A percentile compares a stretch with the other conserved stretches of the same genome.
Evolutionary conservation across 495 filamentous ascomycete species (phyloP).

Genomic region (Amphirosellinia nigrospora): DNA sequence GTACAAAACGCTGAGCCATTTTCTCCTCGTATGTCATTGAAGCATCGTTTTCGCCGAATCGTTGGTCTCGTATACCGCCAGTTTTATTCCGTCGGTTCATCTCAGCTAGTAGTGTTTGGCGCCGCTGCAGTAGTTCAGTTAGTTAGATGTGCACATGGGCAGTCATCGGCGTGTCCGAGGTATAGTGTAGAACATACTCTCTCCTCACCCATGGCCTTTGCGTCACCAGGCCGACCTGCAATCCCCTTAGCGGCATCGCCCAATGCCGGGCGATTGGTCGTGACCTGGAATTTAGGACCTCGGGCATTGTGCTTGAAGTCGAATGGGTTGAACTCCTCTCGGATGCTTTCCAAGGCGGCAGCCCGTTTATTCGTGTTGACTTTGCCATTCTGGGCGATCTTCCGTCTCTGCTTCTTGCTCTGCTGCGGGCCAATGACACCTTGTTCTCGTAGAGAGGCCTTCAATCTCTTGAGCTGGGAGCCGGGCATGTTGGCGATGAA

Average conservation of each 20-base stretch:
- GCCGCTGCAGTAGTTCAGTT: conserved; percentile 56
- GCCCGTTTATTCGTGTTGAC: conserved; percentile 68
- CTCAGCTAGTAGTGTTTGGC: conserved; percentile 80
- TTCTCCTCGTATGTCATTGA: conserved; percentile 93
- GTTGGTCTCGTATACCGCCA: conserved; percentile 88
- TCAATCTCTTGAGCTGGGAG: conserved; percentile 95
- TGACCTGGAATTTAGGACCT: conserved; percentile 76
- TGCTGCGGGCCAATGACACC: conserved; percentile 87
- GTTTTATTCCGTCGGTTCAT: conserved; percentile 87
- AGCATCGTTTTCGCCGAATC: conserved; percentile 95
- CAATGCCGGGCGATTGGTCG: conserved; percentile 62
- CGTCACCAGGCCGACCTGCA: conserved; percentile 74
- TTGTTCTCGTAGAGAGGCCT: conserved; percentile 82
- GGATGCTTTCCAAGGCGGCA: conserved; percentile 78
- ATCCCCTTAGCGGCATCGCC: conserved; percentile 59
- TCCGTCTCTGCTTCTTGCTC: conserved; percentile 87
- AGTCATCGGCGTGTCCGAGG: background rate
- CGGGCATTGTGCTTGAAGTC: conserved; percentile 77
- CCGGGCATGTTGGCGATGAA: conserved; percentile 71
- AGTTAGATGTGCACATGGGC: conserved; percentile 13
- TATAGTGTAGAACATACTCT: conserved; percentile 60
- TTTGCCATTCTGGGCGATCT: conserved; percentile 68
- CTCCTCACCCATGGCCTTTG: conserved; percentile 87
- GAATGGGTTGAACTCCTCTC: conserved; percentile 96
- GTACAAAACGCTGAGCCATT: conserved; percentile 86